phyloP scores from a whole-genome alignment of 2,329 filamentous ascomycete species.

The Curvularia sp. region DNA sequence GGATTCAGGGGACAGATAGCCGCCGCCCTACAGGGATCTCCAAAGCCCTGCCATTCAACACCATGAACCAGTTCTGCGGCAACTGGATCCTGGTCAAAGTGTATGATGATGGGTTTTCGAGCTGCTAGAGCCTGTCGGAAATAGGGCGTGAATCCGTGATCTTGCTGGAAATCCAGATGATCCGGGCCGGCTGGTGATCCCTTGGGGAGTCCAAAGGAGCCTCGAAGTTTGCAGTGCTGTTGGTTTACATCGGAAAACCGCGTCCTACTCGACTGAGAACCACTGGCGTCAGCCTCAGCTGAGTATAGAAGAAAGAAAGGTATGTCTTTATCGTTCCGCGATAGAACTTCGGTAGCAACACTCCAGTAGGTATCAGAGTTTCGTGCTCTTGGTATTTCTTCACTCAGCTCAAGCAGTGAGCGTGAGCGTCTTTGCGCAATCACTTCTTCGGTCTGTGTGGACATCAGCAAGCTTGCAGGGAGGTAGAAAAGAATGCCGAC shows the following conservation, averaged over 20 bases:
- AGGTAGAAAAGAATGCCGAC: not conserved
- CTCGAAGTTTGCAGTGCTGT: slow-evolving; percentile 32
- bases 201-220: slow-evolving; percentile 30
- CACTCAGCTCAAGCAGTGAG: slow-evolving; percentile 52
- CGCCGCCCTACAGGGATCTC: slow-evolving; percentile 44
- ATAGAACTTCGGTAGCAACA: slow-evolving; percentile 70
- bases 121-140: slow-evolving; percentile 41
- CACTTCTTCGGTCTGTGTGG: slow-evolving; percentile 18
- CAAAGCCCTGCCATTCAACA: slow-evolving; percentile 46
- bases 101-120: slow-evolving; percentile 38
- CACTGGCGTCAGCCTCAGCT: slow-evolving; percentile 20
- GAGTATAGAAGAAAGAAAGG: slow-evolving; percentile 40
- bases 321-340: slow-evolving; percentile 67
- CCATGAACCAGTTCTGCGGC: slow-evolving; percentile 33
- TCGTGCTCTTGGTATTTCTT: slow-evolving; percentile 72
- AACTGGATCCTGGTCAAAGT: slow-evolving; percentile 41
- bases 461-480: slow-evolving; percentile 5
- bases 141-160: slow-evolving; percentile 30
- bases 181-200: slow-evolving; percentile 33
- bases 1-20: slow-evolving; percentile 50
- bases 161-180: slow-evolving; percentile 30
- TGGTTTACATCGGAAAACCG: slow-evolving; percentile 16
- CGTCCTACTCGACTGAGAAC: slow-evolving; percentile 16
- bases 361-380: slow-evolving; percentile 75
- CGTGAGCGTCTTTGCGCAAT: slow-evolving; percentile 19